Percentiles rank a stretch among this genome's conserved stretches.
Evolutionary conservation across 495 filamentous ascomycete species (phyloP).

Genomic region (Tuber microsphaerosporum): DNA sequence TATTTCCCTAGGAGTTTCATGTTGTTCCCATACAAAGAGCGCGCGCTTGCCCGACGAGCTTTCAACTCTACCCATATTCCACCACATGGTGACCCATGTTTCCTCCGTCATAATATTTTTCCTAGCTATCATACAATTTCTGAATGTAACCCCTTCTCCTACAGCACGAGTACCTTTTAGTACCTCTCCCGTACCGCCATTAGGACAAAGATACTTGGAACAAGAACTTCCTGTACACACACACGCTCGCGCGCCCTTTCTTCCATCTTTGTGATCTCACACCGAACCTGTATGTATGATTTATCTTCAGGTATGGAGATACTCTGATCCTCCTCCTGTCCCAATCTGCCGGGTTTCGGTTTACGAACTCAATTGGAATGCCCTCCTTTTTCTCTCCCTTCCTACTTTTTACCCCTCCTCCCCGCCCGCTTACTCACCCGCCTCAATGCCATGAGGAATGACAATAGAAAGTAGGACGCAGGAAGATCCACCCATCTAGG

Average conservation of each 20-base stretch:
- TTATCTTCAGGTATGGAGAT: neutral
- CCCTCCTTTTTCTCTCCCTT: neutral
- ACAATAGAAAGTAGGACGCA: neutral
- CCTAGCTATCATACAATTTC: neutral
- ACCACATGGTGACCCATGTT: too few relatives aligned
- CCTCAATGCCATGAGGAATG: conserved; percentile 5
- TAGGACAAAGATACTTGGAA: neutral
- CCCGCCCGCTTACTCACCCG: neutral
- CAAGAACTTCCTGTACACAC: neutral
- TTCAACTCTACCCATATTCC: neutral
- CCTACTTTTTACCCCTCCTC: neutral
- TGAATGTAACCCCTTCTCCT: neutral
- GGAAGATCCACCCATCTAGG: neutral
- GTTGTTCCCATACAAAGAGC: conserved; percentile 23
- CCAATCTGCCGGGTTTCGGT: neutral
- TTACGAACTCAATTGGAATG: neutral
- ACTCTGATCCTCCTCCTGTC: neutral
- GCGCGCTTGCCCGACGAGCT: conserved; percentile 22
- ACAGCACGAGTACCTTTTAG: neutral
- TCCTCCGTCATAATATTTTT: neutral
- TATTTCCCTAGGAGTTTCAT: conserved; percentile 30
- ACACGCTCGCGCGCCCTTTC: neutral
- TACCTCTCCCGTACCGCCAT: neutral
- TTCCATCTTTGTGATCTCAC: neutral
- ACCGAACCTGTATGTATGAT: neutral